Conservation (phyloP, 768 basidiomycete genomes). For the Termitomyces sp. region DNA sequence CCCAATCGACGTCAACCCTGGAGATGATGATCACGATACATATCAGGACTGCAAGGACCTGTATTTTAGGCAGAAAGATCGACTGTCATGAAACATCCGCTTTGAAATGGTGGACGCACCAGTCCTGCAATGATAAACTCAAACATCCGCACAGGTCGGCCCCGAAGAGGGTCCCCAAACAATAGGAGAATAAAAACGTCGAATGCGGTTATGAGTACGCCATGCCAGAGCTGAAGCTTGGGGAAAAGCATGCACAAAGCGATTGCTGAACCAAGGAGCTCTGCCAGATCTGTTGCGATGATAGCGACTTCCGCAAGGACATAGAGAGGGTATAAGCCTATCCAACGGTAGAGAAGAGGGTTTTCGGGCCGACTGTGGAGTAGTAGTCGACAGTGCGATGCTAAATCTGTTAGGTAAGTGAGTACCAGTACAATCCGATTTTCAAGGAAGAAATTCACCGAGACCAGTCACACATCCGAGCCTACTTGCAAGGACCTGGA, state of each 20-base stretch:
- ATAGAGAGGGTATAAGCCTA: conserved; percentile 63
- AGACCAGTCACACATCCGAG: conserved; percentile 82
- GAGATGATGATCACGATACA: conserved; percentile 78
- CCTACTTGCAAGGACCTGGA: conserved; percentile 68
- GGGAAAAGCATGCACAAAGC: conserved; percentile 76
- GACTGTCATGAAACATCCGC: neutral
- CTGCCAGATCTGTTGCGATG: conserved; percentile 75
- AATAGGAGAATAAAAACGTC: conserved; percentile 72
- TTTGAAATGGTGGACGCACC: conserved; percentile 33
- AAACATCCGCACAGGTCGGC: conserved; percentile 62
- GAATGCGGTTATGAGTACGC: conserved; percentile 60
- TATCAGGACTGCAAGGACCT: conserved; percentile 69
- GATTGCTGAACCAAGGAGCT: conserved; percentile 78
- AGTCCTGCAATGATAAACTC: conserved; percentile 38
- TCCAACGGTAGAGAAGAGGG: conserved; percentile 51
- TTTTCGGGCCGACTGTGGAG: conserved; percentile 62
- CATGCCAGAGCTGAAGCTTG: conserved; percentile 60
- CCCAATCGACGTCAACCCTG: conserved; percentile 68
- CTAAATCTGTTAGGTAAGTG: conserved; percentile 32
- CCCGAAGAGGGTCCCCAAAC: conserved; percentile 64
- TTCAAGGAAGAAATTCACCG: conserved; percentile 37
- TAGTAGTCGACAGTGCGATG: conserved; percentile 56
- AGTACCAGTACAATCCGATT: conserved; percentile 1
- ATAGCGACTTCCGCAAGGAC: conserved; percentile 64
- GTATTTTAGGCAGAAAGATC: neutral